Percentiles rank a stretch among this genome's conserved stretches.
Conservation (phyloP, 352 stramenopile species). For the Globisporangium alternatum region DNA sequence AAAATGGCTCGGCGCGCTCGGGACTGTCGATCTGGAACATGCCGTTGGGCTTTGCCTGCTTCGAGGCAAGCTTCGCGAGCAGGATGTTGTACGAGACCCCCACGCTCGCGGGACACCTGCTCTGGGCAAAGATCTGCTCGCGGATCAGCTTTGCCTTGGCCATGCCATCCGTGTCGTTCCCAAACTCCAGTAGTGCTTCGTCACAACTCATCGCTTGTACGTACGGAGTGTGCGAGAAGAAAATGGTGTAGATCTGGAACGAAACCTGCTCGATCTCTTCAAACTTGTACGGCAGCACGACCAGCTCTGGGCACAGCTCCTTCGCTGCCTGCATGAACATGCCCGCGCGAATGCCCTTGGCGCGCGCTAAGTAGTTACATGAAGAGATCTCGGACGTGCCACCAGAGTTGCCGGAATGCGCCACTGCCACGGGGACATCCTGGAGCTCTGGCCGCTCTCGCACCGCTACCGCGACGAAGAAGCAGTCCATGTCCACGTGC, state of each 20-base stretch:
- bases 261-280: slow-evolving; percentile 88
- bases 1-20: slow-evolving; percentile 52
- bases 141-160: slow-evolving; percentile 70
- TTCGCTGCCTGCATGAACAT: slow-evolving; percentile 95
- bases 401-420: slow-evolving; percentile 75
- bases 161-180: slow-evolving; percentile 48
- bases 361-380: slow-evolving; percentile 94
- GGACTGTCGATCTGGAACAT: slow-evolving; percentile 56
- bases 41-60: slow-evolving; percentile 92
- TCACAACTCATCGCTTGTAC: slow-evolving; percentile 96
- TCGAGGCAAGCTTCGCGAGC: slow-evolving; percentile 92
- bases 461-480: slow-evolving; percentile 93
- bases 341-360: slow-evolving; percentile 88
- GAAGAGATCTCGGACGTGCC: slow-evolving; percentile 92
- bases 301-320: slow-evolving; percentile 86
- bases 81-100: slow-evolving; percentile 93
- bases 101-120: slow-evolving; percentile 90
- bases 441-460: slow-evolving; percentile 71
- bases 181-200: slow-evolving; percentile 93
- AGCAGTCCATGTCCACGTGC: slow-evolving; percentile 98
- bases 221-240: slow-evolving; percentile 80
- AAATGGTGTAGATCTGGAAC: slow-evolving; percentile 91
- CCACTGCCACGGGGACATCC: slow-evolving; percentile 87
- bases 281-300: slow-evolving; percentile 95
- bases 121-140: slow-evolving; percentile 67